Percentiles rank a stretch among this genome's conserved stretches.
Conservation (phyloP, 2,329 filamentous ascomycete species). For the Beauveria asiatica region DNA sequence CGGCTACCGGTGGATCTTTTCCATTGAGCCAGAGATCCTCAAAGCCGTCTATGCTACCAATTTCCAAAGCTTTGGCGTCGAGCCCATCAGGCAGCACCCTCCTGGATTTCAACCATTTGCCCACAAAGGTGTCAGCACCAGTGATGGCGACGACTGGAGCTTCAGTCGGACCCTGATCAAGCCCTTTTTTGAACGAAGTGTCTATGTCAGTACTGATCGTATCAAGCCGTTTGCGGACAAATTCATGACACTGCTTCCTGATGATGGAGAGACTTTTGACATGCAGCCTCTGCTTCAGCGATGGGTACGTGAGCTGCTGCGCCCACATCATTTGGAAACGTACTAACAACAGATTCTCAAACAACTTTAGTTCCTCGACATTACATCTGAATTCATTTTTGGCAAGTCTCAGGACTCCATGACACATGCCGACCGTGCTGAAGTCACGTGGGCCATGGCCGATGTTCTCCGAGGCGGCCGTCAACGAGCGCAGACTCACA, state of each 20-base stretch:
- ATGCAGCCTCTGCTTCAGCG: constrained; percentile 14
- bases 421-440: constrained; percentile 12
- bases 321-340: no score
- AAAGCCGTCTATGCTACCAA: constrained; percentile 17
- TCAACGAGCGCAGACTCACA: constrained; percentile 13
- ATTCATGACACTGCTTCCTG: constrained; percentile 12
- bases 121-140: constrained; percentile 13
- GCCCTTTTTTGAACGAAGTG: constrained; percentile 16
- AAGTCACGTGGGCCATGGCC: constrained; percentile 15
- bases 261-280: constrained; percentile 14
- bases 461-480: constrained; percentile 14
- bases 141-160: constrained; percentile 16
- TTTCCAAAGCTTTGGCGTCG: constrained; percentile 16
- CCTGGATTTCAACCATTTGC: constrained; percentile 15
- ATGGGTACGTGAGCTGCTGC: constrained; percentile 11
- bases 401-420: constrained; percentile 14
- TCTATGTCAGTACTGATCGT: constrained; percentile 15
- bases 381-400: constrained; percentile 15
- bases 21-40: constrained; percentile 16
- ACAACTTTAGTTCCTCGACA: constrained; percentile 13
- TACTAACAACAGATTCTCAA: background rate
- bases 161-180: constrained; percentile 16
- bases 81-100: constrained; percentile 16
- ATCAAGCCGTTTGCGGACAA: constrained; percentile 14
- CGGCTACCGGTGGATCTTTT: constrained; percentile 16